Conservation (phyloP, 805 yeast species). For the Yarrowia sp. region DNA sequence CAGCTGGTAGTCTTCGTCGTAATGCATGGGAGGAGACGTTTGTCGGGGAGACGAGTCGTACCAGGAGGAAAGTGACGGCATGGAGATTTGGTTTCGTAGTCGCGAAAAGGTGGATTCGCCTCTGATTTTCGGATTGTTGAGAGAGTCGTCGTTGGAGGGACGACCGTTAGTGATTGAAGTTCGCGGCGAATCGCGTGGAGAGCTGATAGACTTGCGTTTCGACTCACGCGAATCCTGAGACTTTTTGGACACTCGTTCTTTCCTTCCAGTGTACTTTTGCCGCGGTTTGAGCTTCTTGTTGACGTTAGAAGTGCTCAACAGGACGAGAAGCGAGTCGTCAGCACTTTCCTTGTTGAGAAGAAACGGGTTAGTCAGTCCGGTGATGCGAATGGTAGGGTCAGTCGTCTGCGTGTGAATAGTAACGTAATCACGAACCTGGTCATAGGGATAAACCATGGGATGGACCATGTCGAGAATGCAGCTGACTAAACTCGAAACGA, state of each 20-base stretch:
- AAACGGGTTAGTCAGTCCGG: slow-evolving; percentile 33
- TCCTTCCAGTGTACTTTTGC: background rate
- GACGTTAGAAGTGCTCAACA: background rate
- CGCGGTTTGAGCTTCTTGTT: background rate
- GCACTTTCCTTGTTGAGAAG: slow-evolving; percentile 19
- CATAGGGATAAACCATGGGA: slow-evolving; percentile 29
- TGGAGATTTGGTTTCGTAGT: slow-evolving; percentile 13
- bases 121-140: background rate
- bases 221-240: background rate
- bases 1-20: background rate
- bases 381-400: background rate
- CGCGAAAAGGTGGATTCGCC: slow-evolving; percentile 3
- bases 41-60: background rate
- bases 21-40: background rate
- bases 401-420: slow-evolving; percentile 31
- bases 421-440: slow-evolving; percentile 31
- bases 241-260: background rate
- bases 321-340: background rate
- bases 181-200: background rate
- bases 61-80: slow-evolving; percentile 14
- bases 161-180: background rate
- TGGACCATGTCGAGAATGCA: slow-evolving; percentile 29
- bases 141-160: background rate
- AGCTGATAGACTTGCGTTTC: background rate
- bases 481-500: slow-evolving; percentile 31